Conservation (phyloP, 139 green algal species). For the Trebouxia sp. region DNA sequence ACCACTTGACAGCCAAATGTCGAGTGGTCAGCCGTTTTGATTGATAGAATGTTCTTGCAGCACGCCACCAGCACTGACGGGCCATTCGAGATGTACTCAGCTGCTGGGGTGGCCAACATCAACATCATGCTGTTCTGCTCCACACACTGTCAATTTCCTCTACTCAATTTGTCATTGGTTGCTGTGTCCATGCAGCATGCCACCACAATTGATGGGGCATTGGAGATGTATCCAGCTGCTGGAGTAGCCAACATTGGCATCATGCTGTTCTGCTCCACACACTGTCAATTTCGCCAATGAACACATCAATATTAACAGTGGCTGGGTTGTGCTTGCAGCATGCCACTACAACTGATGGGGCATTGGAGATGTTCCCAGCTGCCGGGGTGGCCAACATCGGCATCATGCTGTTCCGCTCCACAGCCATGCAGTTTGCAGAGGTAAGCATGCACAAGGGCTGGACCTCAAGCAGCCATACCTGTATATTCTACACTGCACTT, state of each 20-base stretch:
- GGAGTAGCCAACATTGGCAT: constrained; percentile 93
- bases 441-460: no score
- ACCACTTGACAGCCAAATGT: no score
- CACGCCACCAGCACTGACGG: constrained; percentile 42
- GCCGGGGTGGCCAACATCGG: constrained; percentile 89
- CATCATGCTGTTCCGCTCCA: constrained; percentile 87
- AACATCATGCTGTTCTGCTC: constrained; percentile 90
- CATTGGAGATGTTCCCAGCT: constrained; percentile 69
- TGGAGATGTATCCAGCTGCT: constrained; percentile 71
- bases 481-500: no score
- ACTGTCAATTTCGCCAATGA: no score
- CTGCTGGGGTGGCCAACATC: constrained; percentile 84
- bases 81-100: constrained; percentile 66
- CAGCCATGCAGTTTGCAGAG: constrained; percentile 59
- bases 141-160: no score
- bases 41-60: no score
- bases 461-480: no score
- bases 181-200: constrained; percentile 29
- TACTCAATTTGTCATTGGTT: no score
- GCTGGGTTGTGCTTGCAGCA: constrained; percentile 23
- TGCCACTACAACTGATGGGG: constrained; percentile 48
- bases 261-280: constrained; percentile 77
- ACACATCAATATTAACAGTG: no score
- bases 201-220: constrained; percentile 44
- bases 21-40: no score